Conservation (phyloP, 345 rosid genomes). For the Limnanthes douglasii region DNA sequence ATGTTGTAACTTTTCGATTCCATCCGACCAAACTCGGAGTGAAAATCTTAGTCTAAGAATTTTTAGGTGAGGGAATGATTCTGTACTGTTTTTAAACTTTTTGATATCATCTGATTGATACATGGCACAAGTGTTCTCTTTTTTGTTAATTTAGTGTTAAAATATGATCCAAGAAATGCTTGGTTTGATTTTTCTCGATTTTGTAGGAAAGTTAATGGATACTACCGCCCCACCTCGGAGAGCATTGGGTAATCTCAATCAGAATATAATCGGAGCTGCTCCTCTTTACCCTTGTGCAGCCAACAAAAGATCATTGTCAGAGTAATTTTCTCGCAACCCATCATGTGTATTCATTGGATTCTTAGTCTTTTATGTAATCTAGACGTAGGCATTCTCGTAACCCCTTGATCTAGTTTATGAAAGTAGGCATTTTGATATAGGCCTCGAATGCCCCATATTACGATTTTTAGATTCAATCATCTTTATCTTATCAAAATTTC, state of each 20-base stretch:
- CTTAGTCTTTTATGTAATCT: neutral
- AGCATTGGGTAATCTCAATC: conserved; percentile 57
- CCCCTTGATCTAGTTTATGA: neutral
- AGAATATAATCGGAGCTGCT: conserved; percentile 44
- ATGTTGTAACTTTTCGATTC: too few relatives aligned
- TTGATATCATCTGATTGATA: too few relatives aligned
- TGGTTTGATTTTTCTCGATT: neutral
- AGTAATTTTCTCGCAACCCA: conserved; percentile 43
- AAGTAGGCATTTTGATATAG: too few relatives aligned
- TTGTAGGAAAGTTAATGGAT: conserved; percentile 34
- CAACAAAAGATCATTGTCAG: conserved; percentile 41
- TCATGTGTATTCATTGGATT: conserved; percentile 5
- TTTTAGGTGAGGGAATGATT: too few relatives aligned
- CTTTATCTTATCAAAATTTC: neutral
- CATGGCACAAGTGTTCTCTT: too few relatives aligned
- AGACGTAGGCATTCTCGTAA: neutral
- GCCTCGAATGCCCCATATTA: too few relatives aligned
- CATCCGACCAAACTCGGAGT: too few relatives aligned
- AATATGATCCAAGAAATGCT: conserved; percentile 10
- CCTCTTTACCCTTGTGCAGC: conserved; percentile 55
- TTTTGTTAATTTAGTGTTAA: neutral
- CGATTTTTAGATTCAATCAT: neutral
- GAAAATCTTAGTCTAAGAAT: too few relatives aligned
- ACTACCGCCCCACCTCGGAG: conserved; percentile 40
- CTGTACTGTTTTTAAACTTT: too few relatives aligned